Evolutionary conservation across 2,329 filamentous ascomycete genomes (phyloP), one percentile per base, ranked within the genome.

Genomic region (Lachnellula hyalina): DNA sequence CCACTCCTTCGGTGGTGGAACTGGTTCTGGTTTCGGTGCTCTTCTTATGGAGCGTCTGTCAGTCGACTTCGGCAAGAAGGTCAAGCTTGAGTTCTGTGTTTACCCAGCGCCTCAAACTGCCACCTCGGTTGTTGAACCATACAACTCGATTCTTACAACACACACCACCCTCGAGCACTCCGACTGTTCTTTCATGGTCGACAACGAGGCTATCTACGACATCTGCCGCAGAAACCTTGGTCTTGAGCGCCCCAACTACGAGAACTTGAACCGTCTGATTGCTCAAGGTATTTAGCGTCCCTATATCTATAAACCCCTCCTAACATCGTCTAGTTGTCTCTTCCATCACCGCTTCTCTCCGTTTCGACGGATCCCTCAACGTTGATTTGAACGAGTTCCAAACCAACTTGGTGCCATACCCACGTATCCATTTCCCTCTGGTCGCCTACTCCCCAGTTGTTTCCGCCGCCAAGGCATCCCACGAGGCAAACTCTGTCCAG

Each of bases 371-470:
- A 65, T 96, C 94, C 66, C 89, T 99, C 68, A 99, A 99, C 79
- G 94, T 99, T 78, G 93, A 99, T 76, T 80, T 99, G 66, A 96
- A 96, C 83, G 93, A 99, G 82, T 99, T 99, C 89, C 93, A 99
- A 85, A 99, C 93, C 78, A 99, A 99, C 83, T 78, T 99, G 77
- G 93, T 99, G 61, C 93, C 93, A 60, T 99, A 97, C 79, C 93
- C 93, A 64, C 91, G 93, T 79, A 99, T 99, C 71, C 93, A 99
- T 81, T 99, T 96, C 87, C 93, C 93, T 73, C 88, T 99, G 68
- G 92, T 97, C 70, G 91, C 92, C 64, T 99, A 97, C 74, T 83
- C 94, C 45, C 93, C 93, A 59, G 89, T 99, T 71, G 85, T 97
- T 75, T 96, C 92, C 61, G 89, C 91, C 61, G 88, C 90, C 74